Conservation (phyloP, 192 early-diverging fungal species). For the Coemansia erecta region DNA sequence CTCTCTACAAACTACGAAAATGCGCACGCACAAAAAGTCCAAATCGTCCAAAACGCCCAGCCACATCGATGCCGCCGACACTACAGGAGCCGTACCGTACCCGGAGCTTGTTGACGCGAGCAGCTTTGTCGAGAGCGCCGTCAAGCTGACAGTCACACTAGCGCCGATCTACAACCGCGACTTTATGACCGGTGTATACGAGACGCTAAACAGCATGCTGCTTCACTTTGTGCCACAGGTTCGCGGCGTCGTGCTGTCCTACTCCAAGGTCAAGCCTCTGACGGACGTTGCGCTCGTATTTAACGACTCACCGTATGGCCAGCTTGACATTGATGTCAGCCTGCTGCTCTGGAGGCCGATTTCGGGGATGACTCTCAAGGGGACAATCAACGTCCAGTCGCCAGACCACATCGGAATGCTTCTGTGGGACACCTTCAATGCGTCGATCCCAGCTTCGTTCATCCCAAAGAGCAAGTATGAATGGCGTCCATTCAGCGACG, state of each 20-base stretch:
- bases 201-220: conserved; percentile 53
- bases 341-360: conserved; percentile 79
- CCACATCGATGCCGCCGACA: neutral
- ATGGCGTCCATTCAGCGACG: conserved; percentile 60
- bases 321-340: conserved; percentile 69
- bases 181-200: conserved; percentile 37
- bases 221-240: conserved; percentile 80
- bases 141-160: conserved; percentile 40
- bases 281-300: conserved; percentile 65
- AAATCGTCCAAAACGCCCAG: conserved; percentile 19
- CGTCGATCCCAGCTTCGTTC: conserved; percentile 82
- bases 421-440: conserved; percentile 93
- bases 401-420: conserved; percentile 92
- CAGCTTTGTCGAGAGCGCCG: conserved; percentile 46
- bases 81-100: conserved; percentile 21
- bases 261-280: conserved; percentile 64
- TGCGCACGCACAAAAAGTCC: conserved; percentile 22
- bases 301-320: conserved; percentile 79
- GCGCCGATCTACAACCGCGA: conserved; percentile 42
- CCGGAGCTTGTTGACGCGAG: conserved; percentile 20
- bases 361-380: conserved; percentile 53
- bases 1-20: conserved; percentile 1
- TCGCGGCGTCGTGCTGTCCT: conserved; percentile 82
- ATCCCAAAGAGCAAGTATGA: conserved; percentile 74
- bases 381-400: conserved; percentile 84